Evolutionary conservation across 108 stramenopile genomes (phyloP).

Genomic region (Skeletonema tropicum): DNA sequence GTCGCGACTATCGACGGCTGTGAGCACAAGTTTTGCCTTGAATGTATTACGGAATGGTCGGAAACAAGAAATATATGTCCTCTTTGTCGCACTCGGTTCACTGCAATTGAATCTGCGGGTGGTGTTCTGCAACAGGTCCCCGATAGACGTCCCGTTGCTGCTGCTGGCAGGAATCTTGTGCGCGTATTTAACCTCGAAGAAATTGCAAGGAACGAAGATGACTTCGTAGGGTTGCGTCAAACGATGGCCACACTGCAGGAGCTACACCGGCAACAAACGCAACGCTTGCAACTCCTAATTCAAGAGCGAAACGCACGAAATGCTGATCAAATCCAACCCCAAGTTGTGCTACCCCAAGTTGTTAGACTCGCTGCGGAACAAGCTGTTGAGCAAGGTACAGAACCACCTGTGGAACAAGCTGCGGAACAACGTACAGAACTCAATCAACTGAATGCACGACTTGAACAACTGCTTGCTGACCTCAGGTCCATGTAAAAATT

Average conservation of each 20-base stretch:
- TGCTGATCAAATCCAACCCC: too few relatives aligned
- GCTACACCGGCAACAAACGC: background rate
- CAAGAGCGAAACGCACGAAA: too few relatives aligned
- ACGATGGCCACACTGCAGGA: background rate
- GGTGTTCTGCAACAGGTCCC: background rate
- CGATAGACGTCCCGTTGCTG: background rate
- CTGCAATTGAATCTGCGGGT: background rate
- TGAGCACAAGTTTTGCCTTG: slow-evolving; percentile 77
- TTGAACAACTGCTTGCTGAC: background rate
- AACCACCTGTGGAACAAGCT: background rate
- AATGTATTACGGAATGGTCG: background rate
- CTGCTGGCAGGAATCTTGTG: background rate
- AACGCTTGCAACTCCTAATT: too few relatives aligned
- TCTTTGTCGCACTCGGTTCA: background rate
- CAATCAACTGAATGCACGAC: background rate
- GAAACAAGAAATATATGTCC: background rate
- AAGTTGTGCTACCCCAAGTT: too few relatives aligned
- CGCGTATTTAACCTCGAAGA: background rate
- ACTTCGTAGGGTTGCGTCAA: background rate
- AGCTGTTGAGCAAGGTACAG: too few relatives aligned
- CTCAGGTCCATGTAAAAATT: background rate
- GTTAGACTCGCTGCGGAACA: too few relatives aligned
- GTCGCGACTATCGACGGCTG: slow-evolving; percentile 60
- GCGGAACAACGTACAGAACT: background rate
- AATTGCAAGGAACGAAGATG: background rate